Base-by-base conservation (phyloP, 2,329 filamentous ascomycete genomes). In the Juglanconis oblonga region DNA sequence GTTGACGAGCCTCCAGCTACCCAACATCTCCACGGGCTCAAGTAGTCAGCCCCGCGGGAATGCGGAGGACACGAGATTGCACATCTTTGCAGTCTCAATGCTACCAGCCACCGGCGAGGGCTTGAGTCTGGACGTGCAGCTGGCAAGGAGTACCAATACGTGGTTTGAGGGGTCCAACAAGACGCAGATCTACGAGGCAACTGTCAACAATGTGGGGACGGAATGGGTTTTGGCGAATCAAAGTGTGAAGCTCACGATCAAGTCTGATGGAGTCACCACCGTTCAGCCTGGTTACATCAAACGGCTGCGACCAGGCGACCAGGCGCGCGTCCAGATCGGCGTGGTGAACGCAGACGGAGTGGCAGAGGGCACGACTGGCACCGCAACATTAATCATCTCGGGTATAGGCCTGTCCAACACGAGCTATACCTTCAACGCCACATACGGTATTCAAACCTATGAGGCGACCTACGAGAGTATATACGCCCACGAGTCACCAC, bases 401-500 rank as follows among this genome's bases (percentile, higher is more conserved):
- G 58, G 58, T 2, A 48, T 45, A 10, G 58, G 54, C 3, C 7
- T 61, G 32, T 57, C 45, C 1, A 56, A 50, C n/a, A 52, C 47
- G 1, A 58, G 24, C 5, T 62, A 60, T 36, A 51, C 55, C 4
- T 65, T 65, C 32, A 50, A 58, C 29, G 54, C 47, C 11, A 59
- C 60, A 13, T 63, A 62, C 13, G 63, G 64, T 9, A 61, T 65
- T 7, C 55, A 53, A 3, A 42, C 59, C 5, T 64, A 61, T 31
- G 55, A 61, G 14, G 47, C 64, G 8, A 57, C 58, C 2, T 58
- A 54, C 33, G 66, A 70, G 9, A 77, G 71, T 58, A 68, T 79
- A 3, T 69, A 70, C 1, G 68, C 67, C 17, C 76, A 79, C 51
- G 72, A 74, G 66, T 76, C 76, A 13, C 81, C 82, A 0, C 72